Evolutionary conservation across 1,284 basidiomycete species (phyloP).

Genomic region (Trametes hirsuta): DNA sequence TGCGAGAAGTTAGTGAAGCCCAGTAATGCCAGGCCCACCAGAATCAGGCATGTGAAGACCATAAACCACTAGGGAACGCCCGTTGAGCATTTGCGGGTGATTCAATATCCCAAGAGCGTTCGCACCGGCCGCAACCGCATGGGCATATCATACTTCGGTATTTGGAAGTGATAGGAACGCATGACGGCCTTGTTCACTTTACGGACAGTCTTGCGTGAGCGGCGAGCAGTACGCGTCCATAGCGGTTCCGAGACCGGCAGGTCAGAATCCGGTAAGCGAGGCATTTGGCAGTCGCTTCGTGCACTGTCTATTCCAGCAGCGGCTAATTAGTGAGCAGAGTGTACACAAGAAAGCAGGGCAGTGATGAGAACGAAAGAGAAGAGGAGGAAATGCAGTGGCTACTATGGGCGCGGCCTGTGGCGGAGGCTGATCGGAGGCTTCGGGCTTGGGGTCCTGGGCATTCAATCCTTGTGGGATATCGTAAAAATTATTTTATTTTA

Average conservation of each 20-base stretch:
- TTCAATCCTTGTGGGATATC: too few species aligned
- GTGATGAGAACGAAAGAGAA: not conserved
- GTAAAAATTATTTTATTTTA: not conserved
- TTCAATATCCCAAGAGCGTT: slow-evolving; percentile 2
- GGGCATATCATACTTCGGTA: slow-evolving; percentile 72
- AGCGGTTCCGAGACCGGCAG: slow-evolving; percentile 21
- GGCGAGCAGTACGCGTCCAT: slow-evolving; percentile 31
- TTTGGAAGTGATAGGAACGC: slow-evolving; percentile 55
- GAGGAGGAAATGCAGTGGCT: not conserved
- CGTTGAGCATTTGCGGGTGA: not conserved
- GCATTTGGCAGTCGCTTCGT: slow-evolving; percentile 9
- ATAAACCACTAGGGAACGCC: slow-evolving; percentile 67
- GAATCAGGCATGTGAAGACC: slow-evolving; percentile 62
- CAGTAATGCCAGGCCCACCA: slow-evolving; percentile 69
- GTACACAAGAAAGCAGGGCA: not conserved
- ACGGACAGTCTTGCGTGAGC: slow-evolving; percentile 36
- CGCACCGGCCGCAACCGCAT: slow-evolving; percentile 74
- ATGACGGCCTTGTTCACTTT: slow-evolving; percentile 52
- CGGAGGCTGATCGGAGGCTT: slow-evolving; percentile 1
- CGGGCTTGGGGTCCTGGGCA: not conserved
- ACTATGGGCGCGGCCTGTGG: not conserved
- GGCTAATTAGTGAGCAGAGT: not conserved
- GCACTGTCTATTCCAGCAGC: not conserved
- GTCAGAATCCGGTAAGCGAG: slow-evolving; percentile 19
- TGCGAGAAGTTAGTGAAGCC: slow-evolving; percentile 74